Base-by-base conservation (phyloP, 2,329 filamentous ascomycete genomes). In the Fusarium kyushuense region DNA sequence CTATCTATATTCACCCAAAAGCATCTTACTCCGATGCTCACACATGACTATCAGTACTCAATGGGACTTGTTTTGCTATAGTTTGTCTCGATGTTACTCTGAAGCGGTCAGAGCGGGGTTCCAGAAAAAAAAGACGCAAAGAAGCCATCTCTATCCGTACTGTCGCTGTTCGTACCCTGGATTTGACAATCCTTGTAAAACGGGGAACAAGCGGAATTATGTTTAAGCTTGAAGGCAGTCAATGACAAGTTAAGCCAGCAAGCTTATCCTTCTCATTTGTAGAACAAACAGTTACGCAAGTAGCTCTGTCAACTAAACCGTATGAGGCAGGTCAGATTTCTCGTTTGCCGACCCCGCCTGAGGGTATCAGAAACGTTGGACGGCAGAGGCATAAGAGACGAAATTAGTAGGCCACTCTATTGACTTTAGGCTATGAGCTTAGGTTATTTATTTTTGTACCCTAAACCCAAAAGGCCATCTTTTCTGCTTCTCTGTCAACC, bases 261-360 rank as follows among this genome's bases (percentile, higher is more conserved):
- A 56, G 30, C 30, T 45, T 56, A 63, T 63, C 42, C 41, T 19
- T 12, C 14, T 3, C 42, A 33, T 27, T 45, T 42, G 14, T 29
- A 36, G 49, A 43, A 38, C 48, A 45, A 38, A 25, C 51, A 9
- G 30, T 65, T 63, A 56, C 49, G 63, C 67, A 70, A 68, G 54
- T 42, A 54, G 25, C n/a, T 30, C 25, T 59, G 23, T 47, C 49
- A 30, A 59, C 60, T 45, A 63, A 46, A 27, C 59, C 67, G 13
- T 19, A 59, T 57, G 55, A 43, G 67, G 67, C 54, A 70, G 67
- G n/a, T n/a, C n/a, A n/a, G n/a, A n/a, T n/a, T n/a, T n/a, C n/a
- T n/a, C n/a, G n/a, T n/a, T n/a, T n/a, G n/a, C n/a, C n/a, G n/a
- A n/a, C n/a, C n/a, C n/a, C n/a, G n/a, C n/a, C n/a, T n/a, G n/a